Percentiles rank a stretch among this genome's conserved stretches.
These are phyloP conservation scores for Ophiostoma quercus DNA, from an alignment of 2,329 filamentous ascomycete genomes.

Conservation along the genomic window DNA sequence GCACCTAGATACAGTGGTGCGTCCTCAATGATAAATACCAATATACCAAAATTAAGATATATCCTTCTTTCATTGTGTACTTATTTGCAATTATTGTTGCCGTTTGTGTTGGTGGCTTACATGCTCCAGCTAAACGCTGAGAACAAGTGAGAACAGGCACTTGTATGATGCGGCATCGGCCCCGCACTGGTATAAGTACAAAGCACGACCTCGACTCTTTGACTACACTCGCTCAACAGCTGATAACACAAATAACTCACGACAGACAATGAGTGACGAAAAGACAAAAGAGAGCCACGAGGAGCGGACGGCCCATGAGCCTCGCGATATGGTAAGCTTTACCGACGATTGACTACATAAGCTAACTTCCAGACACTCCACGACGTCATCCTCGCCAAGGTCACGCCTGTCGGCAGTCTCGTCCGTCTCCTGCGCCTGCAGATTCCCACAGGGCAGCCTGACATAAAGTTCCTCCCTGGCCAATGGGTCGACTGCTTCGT, in stretches of 20 bases:
- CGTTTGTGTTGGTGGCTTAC: not conserved
- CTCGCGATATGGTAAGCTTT: slow-evolving; percentile 53
- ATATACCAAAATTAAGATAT: not conserved
- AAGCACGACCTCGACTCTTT: not conserved
- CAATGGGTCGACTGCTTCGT: slow-evolving; percentile 86
- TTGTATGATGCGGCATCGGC: not conserved
- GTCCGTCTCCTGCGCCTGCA: slow-evolving; percentile 64
- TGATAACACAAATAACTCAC: not conserved
- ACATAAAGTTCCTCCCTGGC: slow-evolving; percentile 65
- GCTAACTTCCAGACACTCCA: slow-evolving; percentile 47
- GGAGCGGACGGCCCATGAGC: slow-evolving; percentile 68
- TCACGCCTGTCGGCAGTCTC: slow-evolving; percentile 60
- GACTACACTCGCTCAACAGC: not conserved
- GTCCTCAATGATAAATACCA: too few relatives aligned
- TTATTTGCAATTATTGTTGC: not conserved
- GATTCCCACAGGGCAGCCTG: slow-evolving; percentile 44
- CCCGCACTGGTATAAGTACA: not conserved
- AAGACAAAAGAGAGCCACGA: slow-evolving; percentile 48
- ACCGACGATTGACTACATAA: not conserved
- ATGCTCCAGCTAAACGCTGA: not conserved
- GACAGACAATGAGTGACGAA: not conserved
- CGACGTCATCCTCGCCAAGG: slow-evolving; percentile 53
- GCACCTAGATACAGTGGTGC: not conserved
- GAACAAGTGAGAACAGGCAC: not conserved
- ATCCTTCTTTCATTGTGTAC: not conserved